A percentile compares a stretch with the other conserved stretches of the same genome.
Evolutionary conservation across 1,284 basidiomycete genomes (phyloP).

Genomic region (Cryptococcus amylolentus): DNA sequence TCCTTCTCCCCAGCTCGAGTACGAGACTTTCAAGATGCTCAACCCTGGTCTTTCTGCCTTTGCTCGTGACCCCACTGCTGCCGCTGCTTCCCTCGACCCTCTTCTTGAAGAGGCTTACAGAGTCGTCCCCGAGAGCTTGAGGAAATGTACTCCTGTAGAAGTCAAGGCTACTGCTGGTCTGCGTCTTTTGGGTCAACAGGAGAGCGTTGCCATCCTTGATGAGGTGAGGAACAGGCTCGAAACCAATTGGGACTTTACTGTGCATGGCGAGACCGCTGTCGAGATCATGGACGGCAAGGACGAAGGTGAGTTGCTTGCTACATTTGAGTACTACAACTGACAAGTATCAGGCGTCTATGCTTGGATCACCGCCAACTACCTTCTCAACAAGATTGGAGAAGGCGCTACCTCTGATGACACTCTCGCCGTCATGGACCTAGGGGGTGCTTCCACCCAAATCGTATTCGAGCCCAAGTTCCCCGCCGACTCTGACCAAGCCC

Average conservation of each 20-base stretch:
- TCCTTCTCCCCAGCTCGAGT: slow-evolving; percentile 75
- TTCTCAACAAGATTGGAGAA: slow-evolving; percentile 68
- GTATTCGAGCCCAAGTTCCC: slow-evolving; percentile 83
- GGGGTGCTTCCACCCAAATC: slow-evolving; percentile 96
- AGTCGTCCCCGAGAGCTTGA: slow-evolving; percentile 68
- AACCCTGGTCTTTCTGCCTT: slow-evolving; percentile 78
- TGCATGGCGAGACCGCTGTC: slow-evolving; percentile 62
- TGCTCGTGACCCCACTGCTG: slow-evolving; percentile 59
- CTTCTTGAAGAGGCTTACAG: slow-evolving; percentile 75
- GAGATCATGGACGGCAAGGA: slow-evolving; percentile 95
- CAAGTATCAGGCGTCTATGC: slow-evolving; percentile 66
- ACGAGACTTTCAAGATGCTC: slow-evolving; percentile 85
- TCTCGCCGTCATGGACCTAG: slow-evolving; percentile 94
- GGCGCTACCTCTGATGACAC: slow-evolving; percentile 56
- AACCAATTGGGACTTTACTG: slow-evolving; percentile 67
- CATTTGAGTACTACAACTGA: background rate
- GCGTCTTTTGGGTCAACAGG: slow-evolving; percentile 64
- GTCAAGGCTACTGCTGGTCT: slow-evolving; percentile 96
- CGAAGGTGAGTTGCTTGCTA: slow-evolving; percentile 59
- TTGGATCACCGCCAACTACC: slow-evolving; percentile 97
- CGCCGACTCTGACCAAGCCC: slow-evolving; percentile 52
- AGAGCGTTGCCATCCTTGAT: slow-evolving; percentile 71
- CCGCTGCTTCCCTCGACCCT: slow-evolving; percentile 74
- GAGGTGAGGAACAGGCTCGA: slow-evolving; percentile 68
- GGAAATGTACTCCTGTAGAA: slow-evolving; percentile 77